phyloP scores from a whole-genome alignment of 306 rosid genomes.

The Crataegus laevigata region DNA sequence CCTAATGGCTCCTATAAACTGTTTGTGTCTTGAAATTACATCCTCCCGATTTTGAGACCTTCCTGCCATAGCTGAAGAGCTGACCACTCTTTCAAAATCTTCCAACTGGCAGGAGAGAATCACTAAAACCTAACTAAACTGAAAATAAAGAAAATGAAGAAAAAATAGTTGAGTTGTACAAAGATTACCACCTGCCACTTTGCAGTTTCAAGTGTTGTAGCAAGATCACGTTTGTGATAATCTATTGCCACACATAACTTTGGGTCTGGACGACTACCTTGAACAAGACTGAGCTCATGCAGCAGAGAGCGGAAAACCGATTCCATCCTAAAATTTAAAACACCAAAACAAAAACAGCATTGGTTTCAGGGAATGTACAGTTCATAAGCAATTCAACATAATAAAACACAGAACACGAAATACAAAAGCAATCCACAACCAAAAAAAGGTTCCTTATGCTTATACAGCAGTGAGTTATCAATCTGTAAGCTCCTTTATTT shows the following conservation, averaged over 20 bases:
- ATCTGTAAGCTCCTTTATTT: background rate
- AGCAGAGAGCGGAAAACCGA: slow-evolving; percentile 24
- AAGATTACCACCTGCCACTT: slow-evolving; percentile 34
- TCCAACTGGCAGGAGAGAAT: slow-evolving; percentile 26
- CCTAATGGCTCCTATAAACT: slow-evolving; percentile 30
- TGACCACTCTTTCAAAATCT: slow-evolving; percentile 38
- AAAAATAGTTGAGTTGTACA: background rate
- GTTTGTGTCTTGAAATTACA: slow-evolving; percentile 22
- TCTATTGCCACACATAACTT: slow-evolving; percentile 20
- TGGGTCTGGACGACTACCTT: slow-evolving; percentile 18
- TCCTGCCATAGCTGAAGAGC: slow-evolving; percentile 15
- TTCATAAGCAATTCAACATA: background rate
- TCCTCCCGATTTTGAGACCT: slow-evolving; percentile 21
- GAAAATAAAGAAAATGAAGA: background rate
- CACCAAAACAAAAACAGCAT: background rate
- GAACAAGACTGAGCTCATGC: slow-evolving; percentile 27
- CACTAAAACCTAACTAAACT: background rate
- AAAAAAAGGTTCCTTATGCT: background rate
- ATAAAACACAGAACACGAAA: background rate
- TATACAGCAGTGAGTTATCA: background rate
- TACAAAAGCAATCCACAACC: background rate
- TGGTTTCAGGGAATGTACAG: background rate
- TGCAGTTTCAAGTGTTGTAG: slow-evolving; percentile 27
- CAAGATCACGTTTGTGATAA: slow-evolving; percentile 35
- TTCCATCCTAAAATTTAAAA: slow-evolving; percentile 26